Evolutionary conservation across 257 asterid genomes (phyloP), one percentile per base, ranked within the genome.

Genomic region (Parsonsia alboflavescens): DNA sequence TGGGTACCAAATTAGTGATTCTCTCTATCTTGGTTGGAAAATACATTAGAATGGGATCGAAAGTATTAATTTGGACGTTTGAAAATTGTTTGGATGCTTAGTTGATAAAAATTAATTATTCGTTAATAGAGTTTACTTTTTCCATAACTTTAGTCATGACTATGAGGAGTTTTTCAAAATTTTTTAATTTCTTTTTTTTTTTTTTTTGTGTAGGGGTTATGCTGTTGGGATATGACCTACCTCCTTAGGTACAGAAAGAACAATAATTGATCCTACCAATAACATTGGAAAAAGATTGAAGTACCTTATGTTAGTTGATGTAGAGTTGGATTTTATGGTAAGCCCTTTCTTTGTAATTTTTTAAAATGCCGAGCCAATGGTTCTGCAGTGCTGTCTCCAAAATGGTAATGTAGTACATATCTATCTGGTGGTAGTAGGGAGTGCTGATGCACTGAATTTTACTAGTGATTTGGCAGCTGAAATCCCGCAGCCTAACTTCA

Each of bases 261-360:
- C 70, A 73, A 61, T 46, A 46, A 73, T 73, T 45, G 57, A 44
- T 28, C 45, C 39, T 17, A 53, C 50, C 61, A 45, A 61, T 10
- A 45, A 61, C 71, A 24, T 12, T 12, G 48, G 16, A 13, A 54
- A n/a, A 72, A n/a, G 45, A 7, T 68, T 66, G 58, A 58, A 24
- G 36, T 49, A 50, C 64, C 73, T 50, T 13, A 11, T 16, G 3
- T 30, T 74, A 49, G 74, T 30, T 74, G 78, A 52, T 74, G 53
- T 48, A n/a, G 68, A 21, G 19, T 13, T 57, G 22, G 76, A 2
- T 41, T 72, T 41, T 13, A 2, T 0, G 10, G 8, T 0, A 10
- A 33, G 22, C 44, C 12, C 15, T 42, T 15, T 36, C 2, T 16
- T 48, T 24, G 3, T 1, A 33, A 11, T 33, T 44, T 42, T 41